Conservation (phyloP, 164 flowering plant genomes). For the Litsea cubeba region DNA sequence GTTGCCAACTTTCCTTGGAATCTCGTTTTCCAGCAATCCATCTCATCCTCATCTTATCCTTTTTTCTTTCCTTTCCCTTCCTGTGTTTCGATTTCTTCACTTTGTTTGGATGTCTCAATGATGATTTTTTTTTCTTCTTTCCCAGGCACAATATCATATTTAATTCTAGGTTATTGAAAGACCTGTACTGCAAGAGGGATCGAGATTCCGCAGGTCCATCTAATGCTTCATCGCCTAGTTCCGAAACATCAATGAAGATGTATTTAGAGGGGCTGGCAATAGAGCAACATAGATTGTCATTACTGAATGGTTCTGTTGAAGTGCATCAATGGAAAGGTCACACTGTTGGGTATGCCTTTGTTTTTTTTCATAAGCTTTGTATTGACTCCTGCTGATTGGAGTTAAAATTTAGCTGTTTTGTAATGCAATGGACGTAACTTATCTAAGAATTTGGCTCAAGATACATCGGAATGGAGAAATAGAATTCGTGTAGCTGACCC, state of each 20-base stretch:
- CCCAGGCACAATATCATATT: conserved; percentile 42
- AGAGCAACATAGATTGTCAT: conserved; percentile 47
- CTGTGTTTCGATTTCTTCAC: neutral
- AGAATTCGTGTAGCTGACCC: no score
- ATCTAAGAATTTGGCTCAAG: no score
- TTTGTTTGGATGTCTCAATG: neutral
- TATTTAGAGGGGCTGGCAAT: conserved; percentile 47
- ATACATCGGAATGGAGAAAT: no score
- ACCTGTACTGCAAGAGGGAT: conserved; percentile 32
- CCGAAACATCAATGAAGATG: conserved; percentile 21
- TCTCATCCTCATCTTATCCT: neutral
- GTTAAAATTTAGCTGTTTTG: no score
- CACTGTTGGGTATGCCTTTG: conserved; percentile 41
- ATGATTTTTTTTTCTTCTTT: neutral
- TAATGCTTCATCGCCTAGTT: conserved; percentile 9
- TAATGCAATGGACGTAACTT: no score
- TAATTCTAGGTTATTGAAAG: conserved; percentile 38
- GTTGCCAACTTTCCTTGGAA: neutral
- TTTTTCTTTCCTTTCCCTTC: neutral
- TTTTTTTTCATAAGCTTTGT: neutral
- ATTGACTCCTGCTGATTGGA: neutral
- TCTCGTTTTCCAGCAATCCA: neutral
- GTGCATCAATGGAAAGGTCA: conserved; percentile 76
- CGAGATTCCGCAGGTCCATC: conserved; percentile 1
- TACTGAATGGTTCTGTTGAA: conserved; percentile 34